These are phyloP conservation scores for Bretschneidera sinensis DNA, from an alignment of 345 rosid species.

Conservation along the genomic window DNA sequence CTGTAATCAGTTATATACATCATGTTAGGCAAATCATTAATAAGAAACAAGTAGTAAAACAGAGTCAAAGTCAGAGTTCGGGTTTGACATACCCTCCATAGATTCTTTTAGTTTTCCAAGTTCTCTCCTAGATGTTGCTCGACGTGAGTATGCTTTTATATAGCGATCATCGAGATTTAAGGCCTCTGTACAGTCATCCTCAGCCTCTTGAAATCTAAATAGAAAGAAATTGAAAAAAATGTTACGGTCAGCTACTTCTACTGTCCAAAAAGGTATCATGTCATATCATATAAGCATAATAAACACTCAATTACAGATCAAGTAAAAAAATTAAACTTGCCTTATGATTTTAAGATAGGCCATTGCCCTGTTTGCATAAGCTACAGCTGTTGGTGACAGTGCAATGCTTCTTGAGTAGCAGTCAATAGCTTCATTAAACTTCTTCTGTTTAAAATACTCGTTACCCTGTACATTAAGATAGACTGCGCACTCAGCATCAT, in stretches of 20 bases:
- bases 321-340: conserved; percentile 19
- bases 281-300: neutral
- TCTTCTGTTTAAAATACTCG: conserved; percentile 77
- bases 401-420: conserved; percentile 93
- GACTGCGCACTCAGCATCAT: conserved; percentile 5
- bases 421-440: conserved; percentile 76
- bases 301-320: neutral
- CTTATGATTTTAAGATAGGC: conserved; percentile 81
- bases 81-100: conserved; percentile 50
- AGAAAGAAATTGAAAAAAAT: conserved; percentile 4
- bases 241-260: neutral
- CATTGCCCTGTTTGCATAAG: conserved; percentile 92
- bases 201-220: conserved; percentile 75
- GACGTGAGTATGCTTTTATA: conserved; percentile 84
- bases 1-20: conserved; percentile 41
- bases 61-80: neutral
- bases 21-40: conserved; percentile 17
- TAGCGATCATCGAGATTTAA: conserved; percentile 84
- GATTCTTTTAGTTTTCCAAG: conserved; percentile 72
- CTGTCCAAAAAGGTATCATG: neutral
- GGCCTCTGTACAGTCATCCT: conserved; percentile 90
- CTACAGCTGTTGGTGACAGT: conserved; percentile 73
- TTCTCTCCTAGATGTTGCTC: conserved; percentile 86
- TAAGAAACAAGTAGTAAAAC: conserved; percentile 3
- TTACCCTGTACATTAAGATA: conserved; percentile 50